Base-by-base conservation (phyloP, 1,284 basidiomycete genomes). In the Puccinia triticina region DNA sequence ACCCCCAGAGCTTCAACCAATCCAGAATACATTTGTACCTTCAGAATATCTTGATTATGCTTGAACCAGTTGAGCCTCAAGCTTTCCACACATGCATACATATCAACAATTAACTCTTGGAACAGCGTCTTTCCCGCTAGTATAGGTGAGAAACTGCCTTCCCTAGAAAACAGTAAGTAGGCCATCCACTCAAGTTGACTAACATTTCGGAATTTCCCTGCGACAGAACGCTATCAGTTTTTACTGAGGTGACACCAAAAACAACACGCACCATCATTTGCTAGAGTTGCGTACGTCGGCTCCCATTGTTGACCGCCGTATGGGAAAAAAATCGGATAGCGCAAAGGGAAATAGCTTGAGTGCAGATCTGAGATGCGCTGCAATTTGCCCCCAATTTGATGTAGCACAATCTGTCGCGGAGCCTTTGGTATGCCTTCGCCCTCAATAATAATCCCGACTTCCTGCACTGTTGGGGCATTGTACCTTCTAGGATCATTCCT, bases 21-120 rank as follows among this genome's bases (percentile, higher is more conserved):
- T 0, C 61, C 61, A 7, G 48, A 26, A 48, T 77, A 77, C 4
- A 50, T 14, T 18, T 66, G 40, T 26, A 37, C 40, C 26, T 67
- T 77, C 7, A 77, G 23, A 1, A 10, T 40, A 26, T 64, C 32
- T 48, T 77, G 75, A 57, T 77, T 77, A 8, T 37, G n/a, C 23
- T 12, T 64, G 11, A 61, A 12, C 11, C 11, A 77, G 29, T 21
- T 21, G 11, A 77, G 55, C 1, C 57, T 32, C 8, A 21, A 21
- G 5, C 40, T 5, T 48, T 64, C 57, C 14, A 77, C 23, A 32
- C 55, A 77, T 4, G 50, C 18, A 18, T 77, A 77, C 61, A 77
- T 43, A 29, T 77, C 76, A 5, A 77, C 61, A 5, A 77, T 7
- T 1, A 77, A n/a, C 29, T 77, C 59, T 34, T 77, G 76, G 10